Base-by-base conservation (phyloP, 140 eudicot genomes). In the Senecio squalidus region DNA sequence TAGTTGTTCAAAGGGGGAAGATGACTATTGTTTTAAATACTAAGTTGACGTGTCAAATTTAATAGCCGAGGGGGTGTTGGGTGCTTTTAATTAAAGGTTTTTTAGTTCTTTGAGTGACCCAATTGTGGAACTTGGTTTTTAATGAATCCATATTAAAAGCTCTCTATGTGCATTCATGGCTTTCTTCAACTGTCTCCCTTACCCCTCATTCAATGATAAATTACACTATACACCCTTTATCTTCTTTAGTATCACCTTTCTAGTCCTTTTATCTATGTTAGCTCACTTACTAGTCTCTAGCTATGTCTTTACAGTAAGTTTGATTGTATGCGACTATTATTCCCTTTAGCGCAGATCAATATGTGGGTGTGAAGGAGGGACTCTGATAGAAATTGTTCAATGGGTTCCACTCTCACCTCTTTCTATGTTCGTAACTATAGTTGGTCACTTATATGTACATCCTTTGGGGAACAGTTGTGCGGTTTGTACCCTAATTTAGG, bases 111-210 rank as follows among this genome's bases (percentile, higher is more conserved):
- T 74, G 76, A 53, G 85, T 68, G 78, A 74, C 76, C 78, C 86
- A 67, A 74, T 79, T 59, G 73, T 67, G 86, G 80, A 76, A 80
- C 87, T 80, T 84, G 81, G 84, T 61, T 79, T 68, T 83, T 70
- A 79, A 66, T 74, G 83, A 63, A 65, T 21, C 77, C 77, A 62
- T 48, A 54, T 63, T 71, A 54, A 71, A 67, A 71, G 71, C 70
- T 58, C 63, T 51, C 55, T 60, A 48, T 47, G 46, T 60, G 77
- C 84, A 80, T 80, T 80, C 75, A 74, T 67, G 66, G 22, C 84
- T 68, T 70, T 54, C 80, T 83, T 79, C 94, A 84, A 80, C 94
- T 80, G 94, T 34, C 78, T 64, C 74, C 45, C 74, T 58, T 40
- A 49, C 61, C 72, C 66, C 49, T 64, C 47, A 80, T 80, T 84